These are phyloP conservation scores for Mycena pura DNA, from an alignment of 768 basidiomycete genomes.

Conservation along the genomic window DNA sequence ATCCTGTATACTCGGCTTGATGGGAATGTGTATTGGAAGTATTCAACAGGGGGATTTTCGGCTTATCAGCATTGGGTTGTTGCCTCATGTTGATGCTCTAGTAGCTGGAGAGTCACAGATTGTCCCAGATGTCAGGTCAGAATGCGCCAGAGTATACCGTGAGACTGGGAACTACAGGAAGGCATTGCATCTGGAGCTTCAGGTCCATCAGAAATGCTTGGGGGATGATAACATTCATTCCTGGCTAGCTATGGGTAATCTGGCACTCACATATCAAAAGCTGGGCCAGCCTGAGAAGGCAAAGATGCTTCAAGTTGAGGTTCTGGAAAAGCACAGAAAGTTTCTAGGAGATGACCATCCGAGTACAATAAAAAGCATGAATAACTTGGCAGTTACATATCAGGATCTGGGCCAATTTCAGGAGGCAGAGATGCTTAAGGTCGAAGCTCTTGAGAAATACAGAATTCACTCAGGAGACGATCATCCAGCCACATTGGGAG, in stretches of 20 bases:
- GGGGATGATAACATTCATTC: too few relatives aligned
- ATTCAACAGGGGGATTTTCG: not conserved
- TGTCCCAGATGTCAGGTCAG: not conserved
- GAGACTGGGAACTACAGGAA: not conserved
- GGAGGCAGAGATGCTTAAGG: not conserved
- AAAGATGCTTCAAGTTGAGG: too few relatives aligned
- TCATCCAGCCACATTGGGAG: not conserved
- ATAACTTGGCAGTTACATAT: not conserved
- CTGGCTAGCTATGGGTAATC: too few relatives aligned
- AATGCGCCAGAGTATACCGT: not conserved
- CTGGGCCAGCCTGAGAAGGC: too few relatives aligned
- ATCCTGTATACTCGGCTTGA: not conserved
- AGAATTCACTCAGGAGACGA: not conserved
- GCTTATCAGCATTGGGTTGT: not conserved
- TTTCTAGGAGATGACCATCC: too few relatives aligned
- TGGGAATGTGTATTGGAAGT: not conserved
- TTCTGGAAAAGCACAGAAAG: too few relatives aligned
- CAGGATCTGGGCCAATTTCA: not conserved
- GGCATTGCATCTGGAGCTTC: not conserved
- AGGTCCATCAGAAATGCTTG: not conserved
- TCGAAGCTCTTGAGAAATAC: not conserved
- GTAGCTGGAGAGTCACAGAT: not conserved
- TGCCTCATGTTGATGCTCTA: not conserved
- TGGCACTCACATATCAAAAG: too few relatives aligned
- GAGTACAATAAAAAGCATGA: not conserved